Base-by-base conservation (phyloP, 1,139 yeast genomes). In the Debaryomyces nepalensis region DNA sequence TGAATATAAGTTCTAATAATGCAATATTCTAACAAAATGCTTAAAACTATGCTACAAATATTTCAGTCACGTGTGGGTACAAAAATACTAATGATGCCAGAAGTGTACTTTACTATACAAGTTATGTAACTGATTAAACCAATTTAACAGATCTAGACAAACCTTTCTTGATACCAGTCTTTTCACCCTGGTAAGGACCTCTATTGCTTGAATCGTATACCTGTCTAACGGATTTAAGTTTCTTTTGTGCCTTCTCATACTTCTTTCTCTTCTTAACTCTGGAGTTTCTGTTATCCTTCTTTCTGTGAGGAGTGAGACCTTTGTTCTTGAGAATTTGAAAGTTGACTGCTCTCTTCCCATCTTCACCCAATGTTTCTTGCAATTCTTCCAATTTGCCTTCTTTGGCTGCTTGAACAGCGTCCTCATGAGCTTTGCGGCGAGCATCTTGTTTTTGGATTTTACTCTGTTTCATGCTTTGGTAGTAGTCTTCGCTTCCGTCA, bases 201-300 rank as follows among this genome's bases (percentile, higher is more conserved):
- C 79, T 75, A 54, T 83, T 87, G 33, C 55, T 57, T 35, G 81
- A 83, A 55, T 84, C 79, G 74, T 85, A 90, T 20, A 90, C 97
- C 46, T 88, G 89, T 66, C 97, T 84, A 50, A 88, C 86, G 46
- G 96, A 85, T 61, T 84, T 84, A 63, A 95, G 84, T 65, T 90
- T 90, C 89, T 90, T 91, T 73, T 90, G 84, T 30, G 99, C 99
- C 63, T 81, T 79, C 51, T 89, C 98, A 71, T 87, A 93, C 81
- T 89, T 89, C 82, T 84, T 87, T 77, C 98, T 86, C 95, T 93
- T 93, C 77, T 93, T 93, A 60, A 93, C 98, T 70, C 99, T 85
- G 32, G 98, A 81, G 63, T 93, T 95, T 70, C 98, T 80, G 73
- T 87, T 84, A 54, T 89, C 97, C 76, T 93, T 93, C 74, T 87